Evolutionary conservation across 768 basidiomycete species (phyloP).

Genomic region (Porpolomopsis calyptriformis): DNA sequence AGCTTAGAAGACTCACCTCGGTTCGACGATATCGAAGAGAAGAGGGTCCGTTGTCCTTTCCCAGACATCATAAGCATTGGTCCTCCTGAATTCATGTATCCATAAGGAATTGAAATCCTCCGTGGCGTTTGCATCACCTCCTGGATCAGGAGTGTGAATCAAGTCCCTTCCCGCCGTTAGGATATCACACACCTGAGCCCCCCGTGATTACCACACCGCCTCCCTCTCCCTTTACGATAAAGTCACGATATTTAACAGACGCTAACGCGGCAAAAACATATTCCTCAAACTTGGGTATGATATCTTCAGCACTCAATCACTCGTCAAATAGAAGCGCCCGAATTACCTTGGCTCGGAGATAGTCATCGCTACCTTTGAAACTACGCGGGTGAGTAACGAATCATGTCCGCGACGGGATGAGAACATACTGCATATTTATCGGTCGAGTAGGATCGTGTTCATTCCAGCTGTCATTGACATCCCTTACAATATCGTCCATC

Average conservation of each 20-base stretch:
- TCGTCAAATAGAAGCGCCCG: not conserved
- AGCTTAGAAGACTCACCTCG: conserved; percentile 43
- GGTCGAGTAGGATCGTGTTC: conserved; percentile 48
- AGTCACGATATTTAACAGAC: conserved; percentile 85
- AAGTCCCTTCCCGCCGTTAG: not conserved
- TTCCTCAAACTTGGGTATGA: conserved; percentile 67
- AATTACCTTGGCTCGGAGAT: conserved; percentile 70
- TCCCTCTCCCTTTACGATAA: conserved; percentile 57
- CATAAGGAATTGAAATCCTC: conserved; percentile 84
- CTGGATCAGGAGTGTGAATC: conserved; percentile 26
- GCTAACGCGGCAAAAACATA: conserved; percentile 85
- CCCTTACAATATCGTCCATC: conserved; percentile 90
- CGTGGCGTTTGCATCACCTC: conserved; percentile 44
- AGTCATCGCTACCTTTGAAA: conserved; percentile 95
- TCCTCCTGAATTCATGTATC: conserved; percentile 80
- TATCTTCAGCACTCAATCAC: not conserved
- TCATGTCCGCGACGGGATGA: not conserved
- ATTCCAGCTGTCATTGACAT: conserved; percentile 76
- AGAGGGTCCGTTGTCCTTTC: conserved; percentile 82
- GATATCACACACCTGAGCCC: conserved; percentile 35
- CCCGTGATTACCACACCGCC: conserved; percentile 58
- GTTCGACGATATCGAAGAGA: conserved; percentile 92
- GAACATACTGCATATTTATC: conserved; percentile 53
- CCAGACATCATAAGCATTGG: conserved; percentile 86
- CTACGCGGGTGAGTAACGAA: conserved; percentile 27